Evolutionary conservation across 129 eudicot genomes (phyloP).

Genomic region (Arctium lappa): DNA sequence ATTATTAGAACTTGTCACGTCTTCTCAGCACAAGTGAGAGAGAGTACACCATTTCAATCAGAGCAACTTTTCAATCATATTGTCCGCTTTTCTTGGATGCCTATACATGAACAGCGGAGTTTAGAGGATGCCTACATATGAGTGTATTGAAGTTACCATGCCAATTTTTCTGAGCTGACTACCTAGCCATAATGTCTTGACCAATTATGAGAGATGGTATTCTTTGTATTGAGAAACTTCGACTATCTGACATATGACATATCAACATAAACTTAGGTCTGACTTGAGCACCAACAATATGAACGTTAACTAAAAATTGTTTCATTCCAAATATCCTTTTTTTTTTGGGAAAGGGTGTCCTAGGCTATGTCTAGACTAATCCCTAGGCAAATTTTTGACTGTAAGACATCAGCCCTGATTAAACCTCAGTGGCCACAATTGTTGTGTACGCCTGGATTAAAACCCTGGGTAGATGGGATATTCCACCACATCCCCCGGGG

Average conservation of each 20-base stretch:
- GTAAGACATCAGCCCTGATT: too few species aligned
- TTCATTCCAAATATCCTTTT: not conserved
- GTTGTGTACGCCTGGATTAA: too few species aligned
- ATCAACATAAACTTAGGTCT: not conserved
- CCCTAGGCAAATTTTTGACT: too few species aligned
- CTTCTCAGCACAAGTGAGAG: not conserved
- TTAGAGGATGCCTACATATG: not conserved
- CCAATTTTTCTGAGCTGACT: not conserved
- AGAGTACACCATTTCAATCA: not conserved
- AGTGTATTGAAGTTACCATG: not conserved
- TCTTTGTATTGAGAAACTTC: not conserved
- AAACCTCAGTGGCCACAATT: too few species aligned
- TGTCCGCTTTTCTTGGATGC: not conserved
- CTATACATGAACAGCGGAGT: not conserved
- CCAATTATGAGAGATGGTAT: not conserved
- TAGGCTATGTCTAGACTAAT: too few species aligned
- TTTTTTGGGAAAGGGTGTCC: too few species aligned
- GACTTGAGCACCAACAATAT: conserved; percentile 12
- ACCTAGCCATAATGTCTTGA: not conserved
- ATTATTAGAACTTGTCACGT: not conserved
- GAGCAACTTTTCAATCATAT: conserved; percentile 4
- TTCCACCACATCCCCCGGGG: too few species aligned
- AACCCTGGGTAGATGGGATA: too few species aligned
- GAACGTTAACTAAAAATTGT: not conserved
- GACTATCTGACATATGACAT: not conserved